phyloP scores from a whole-genome alignment of 345 rosid species.

The Brassica juncea region DNA sequence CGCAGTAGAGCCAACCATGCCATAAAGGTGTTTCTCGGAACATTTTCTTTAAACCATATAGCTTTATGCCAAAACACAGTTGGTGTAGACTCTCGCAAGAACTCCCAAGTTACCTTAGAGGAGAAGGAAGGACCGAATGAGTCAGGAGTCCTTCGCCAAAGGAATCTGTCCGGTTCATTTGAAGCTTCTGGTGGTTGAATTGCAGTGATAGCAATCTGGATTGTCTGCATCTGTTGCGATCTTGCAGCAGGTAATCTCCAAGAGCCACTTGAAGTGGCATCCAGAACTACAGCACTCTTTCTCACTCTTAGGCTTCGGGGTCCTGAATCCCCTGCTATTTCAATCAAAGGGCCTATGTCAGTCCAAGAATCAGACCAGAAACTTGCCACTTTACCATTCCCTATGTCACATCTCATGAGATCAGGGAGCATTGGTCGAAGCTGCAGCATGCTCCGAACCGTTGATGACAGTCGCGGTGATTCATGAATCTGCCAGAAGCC shows the following conservation, averaged over 20 bases:
- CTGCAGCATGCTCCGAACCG: too few relatives aligned
- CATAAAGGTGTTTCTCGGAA: not conserved
- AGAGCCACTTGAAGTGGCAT: not conserved
- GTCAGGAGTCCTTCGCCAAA: not conserved
- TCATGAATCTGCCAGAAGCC: too few relatives aligned
- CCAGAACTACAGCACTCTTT: not conserved
- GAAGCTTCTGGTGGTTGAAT: not conserved
- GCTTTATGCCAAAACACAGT: not conserved
- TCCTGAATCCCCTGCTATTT: not conserved
- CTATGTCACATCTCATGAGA: too few relatives aligned
- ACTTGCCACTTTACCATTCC: too few relatives aligned
- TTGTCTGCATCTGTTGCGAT: not conserved
- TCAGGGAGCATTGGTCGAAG: too few relatives aligned
- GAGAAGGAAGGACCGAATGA: not conserved
- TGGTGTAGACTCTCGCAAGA: not conserved
- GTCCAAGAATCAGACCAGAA: too few relatives aligned
- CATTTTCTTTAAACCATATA: not conserved
- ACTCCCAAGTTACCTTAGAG: not conserved
- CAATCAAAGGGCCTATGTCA: too few relatives aligned
- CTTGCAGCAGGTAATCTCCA: not conserved
- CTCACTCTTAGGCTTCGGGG: not conserved
- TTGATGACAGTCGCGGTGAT: too few relatives aligned
- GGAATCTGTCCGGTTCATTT: not conserved
- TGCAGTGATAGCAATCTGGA: not conserved
- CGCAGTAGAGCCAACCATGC: not conserved